These are phyloP conservation scores for Patellaria atrata DNA, from an alignment of 495 filamentous ascomycete genomes.

Conservation along the genomic window DNA sequence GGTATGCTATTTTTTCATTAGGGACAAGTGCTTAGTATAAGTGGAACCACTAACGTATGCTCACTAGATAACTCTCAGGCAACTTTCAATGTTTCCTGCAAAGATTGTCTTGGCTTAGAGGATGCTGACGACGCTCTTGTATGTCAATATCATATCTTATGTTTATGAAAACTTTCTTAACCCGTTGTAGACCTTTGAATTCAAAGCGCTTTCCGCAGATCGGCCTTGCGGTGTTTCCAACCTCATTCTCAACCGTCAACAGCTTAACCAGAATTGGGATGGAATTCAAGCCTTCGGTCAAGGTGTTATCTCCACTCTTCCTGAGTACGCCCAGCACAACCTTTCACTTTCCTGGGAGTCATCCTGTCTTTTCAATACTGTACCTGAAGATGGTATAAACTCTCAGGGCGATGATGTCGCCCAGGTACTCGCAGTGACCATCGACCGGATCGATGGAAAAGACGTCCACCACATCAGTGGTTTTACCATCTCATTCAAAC, in stretches of 20 bases:
- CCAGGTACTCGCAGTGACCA: conserved; percentile 16
- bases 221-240: conserved; percentile 19
- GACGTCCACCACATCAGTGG: conserved; percentile 13
- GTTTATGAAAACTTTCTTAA: conserved; percentile 6
- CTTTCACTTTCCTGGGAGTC: conserved; percentile 20
- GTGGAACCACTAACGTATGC: no score
- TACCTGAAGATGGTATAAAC: conserved; percentile 4
- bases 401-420: conserved; percentile 7
- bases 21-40: no score
- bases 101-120: conserved; percentile 16
- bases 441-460: conserved; percentile 18
- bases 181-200: conserved; percentile 21
- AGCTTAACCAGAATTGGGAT: conserved; percentile 19
- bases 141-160: conserved; percentile 16
- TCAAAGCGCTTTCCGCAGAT: conserved; percentile 15
- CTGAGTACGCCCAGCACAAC: conserved; percentile 13
- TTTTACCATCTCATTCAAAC: conserved; percentile 21
- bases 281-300: conserved; percentile 13
- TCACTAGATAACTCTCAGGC: conserved; percentile 18
- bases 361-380: conserved; percentile 15
- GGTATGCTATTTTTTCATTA: no score
- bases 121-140: conserved; percentile 27
- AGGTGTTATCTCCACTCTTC: conserved; percentile 11
- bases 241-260: conserved; percentile 19
- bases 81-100: conserved; percentile 21